Base-by-base conservation (phyloP, 1,284 basidiomycete genomes). In the Ceratobasidium sp. region DNA sequence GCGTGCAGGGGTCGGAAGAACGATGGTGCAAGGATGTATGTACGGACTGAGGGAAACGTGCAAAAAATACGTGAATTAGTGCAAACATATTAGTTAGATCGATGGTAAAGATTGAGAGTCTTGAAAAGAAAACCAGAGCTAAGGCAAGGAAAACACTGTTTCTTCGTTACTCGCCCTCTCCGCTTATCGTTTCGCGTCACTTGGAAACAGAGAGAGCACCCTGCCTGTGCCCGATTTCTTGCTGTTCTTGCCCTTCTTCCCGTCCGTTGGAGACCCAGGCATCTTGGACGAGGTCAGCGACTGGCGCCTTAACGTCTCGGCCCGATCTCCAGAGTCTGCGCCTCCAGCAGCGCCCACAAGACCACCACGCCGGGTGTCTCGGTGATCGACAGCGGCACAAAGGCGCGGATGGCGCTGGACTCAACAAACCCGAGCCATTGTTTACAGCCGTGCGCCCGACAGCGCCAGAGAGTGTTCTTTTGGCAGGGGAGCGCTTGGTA, bases 191-290 rank as follows among this genome's bases (percentile, higher is more conserved):
- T 62, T 90, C 89, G 81, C 34, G 34, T 72, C 68, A 39, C 61
- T 24, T 24, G 68, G 22, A 37, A 93, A 93, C 76, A 93, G 84
- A 37, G 91, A 91, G 76, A 93, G 85, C 75, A 93, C 86, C 79
- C 92, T 92, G 84, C 92, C 92, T 13, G 91, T 90, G 75, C 89
- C 90, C 81, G 92, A 89, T 82, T 92, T 92, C 83, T 92, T 92
- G 85, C 91, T 91, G 82, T 92, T 81, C 84, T 88, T 92, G 79
- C 82, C 88, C 85, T 74, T 83, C 81, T 79, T 87, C 87, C 81
- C 89, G 87, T 22, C 84, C 46, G 59, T 54, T 74, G 74, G 68
- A 43, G 22, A 68, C 64, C 13, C 64, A 53, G 48, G 64, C n/a
- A 49, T 62, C 46, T 61, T 59, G 41, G 22, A 24, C 37, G 54